Base-by-base conservation (phyloP, 129 eudicot species). In the Oenanthe sinensis region DNA sequence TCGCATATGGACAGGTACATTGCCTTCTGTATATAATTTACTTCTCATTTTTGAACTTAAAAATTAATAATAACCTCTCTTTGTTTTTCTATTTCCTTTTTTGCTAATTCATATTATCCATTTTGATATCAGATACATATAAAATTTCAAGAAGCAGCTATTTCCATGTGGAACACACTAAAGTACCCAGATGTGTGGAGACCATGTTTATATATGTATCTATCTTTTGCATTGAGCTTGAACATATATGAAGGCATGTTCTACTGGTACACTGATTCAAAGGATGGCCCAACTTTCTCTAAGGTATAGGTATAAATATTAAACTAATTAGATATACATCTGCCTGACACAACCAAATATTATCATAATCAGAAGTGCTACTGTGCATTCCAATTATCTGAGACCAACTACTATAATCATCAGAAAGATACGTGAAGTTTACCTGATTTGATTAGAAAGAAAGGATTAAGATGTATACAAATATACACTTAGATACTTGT, bases 161-260 rank as follows among this genome's bases (percentile, higher is more conserved):
- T 81, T 37, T 85, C 97, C 65, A 92, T 96, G 99, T 89, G 97
- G 96, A 87, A 81, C 73, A 90, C 97, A 22, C 80, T 96, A 52
- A 89, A 86, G 82, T 70, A 80, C 50, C 93, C 90, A 42, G 90
- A 87, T 20, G 97, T 96, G 58, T 96, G 99, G 99, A 86, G 99
- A 65, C 97, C 99, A 6, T 92, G 99, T 82, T 81, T 92, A 81
- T 96, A 92, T 81, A 92, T 96, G 99, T 96, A 92, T 82, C 63
- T 96, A 50, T 92, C 97, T 8, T 83, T 92, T 30, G 91, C 97
- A 5, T 80, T 96, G 82, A 89, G 95, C 82, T 80, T 96, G 80
- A 84, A 89, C 80, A 89, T 90, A 55, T 84, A 88, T 45, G 97
- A 96, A 52, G 99, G 99, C 48, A 76, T 90, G 90, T 96, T 96